phyloP scores from a whole-genome alignment of 495 filamentous ascomycete species.

The Talaromyces proteolyticus region DNA sequence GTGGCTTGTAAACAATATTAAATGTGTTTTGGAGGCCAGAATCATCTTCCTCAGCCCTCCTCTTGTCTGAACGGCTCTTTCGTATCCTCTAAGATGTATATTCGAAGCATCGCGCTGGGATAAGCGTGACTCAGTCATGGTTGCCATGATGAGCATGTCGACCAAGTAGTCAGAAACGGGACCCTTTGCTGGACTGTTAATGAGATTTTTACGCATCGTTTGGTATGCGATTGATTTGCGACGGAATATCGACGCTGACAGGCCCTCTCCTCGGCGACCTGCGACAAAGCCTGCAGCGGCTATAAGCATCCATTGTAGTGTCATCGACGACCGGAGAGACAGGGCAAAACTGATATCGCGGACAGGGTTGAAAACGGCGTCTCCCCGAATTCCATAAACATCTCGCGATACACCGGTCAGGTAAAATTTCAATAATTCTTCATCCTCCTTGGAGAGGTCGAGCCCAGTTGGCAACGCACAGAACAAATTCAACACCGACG shows the following conservation, averaged over 20 bases:
- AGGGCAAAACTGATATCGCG: slow-evolving; percentile 1
- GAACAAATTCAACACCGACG: background rate
- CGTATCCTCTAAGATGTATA: background rate
- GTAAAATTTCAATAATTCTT: background rate
- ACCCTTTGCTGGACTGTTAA: background rate
- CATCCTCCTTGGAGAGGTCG: background rate
- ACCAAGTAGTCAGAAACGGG: background rate
- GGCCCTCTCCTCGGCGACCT: background rate
- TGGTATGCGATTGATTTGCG: background rate
- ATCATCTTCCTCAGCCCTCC: background rate
- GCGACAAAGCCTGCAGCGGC: slow-evolving; percentile 5
- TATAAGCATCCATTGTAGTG: slow-evolving; percentile 1
- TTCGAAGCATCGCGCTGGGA: background rate
- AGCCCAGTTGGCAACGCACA: background rate
- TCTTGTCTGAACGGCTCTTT: background rate
- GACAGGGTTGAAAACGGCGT: slow-evolving; percentile 3
- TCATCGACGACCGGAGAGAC: background rate
- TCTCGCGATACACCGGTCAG: background rate
- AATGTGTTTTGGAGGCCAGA: background rate
- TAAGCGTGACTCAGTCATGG: background rate
- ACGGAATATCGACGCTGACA: background rate
- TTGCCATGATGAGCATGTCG: background rate
- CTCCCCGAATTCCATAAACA: background rate
- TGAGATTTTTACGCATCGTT: background rate
- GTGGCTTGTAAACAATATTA: background rate